Base-by-base conservation (phyloP, 169 alveolate genomes). In the Plasmodium ovale region DNA sequence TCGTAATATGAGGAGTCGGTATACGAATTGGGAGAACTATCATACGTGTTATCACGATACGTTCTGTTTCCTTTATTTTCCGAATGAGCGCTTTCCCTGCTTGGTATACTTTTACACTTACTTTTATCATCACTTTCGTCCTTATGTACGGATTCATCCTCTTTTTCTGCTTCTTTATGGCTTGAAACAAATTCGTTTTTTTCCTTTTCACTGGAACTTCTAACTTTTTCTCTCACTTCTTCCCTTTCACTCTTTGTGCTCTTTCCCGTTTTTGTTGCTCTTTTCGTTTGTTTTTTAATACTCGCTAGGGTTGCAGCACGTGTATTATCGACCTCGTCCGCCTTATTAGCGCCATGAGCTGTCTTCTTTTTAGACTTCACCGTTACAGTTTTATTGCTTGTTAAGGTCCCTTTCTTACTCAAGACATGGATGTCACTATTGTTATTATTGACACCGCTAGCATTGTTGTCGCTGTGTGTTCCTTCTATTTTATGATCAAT, bases 121-220 rank as follows among this genome's bases (percentile, higher is more conserved):
- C 2, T 29, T 10, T 60, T 33, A 29, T 60, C 39, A 29, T 53
- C 5, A 7, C 14, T 60, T 60, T 60, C 44, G 9, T 27, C 72
- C 9, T 60, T 25, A 0, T 60, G 19, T 29, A 3, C 42, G 3
- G 69, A 9, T 9, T 27, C 51, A 29, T 31, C 0, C 27, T 10
- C 33, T 62, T 62, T 62, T 14, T 4, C 33, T 58, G 68, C 12
- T 58, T 58, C 33, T n/a, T 58, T 37, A 73, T 39, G 53, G n/a
- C 65, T 35, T 16, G n/a, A n/a, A n/a, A n/a, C n/a, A 44, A 21
- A 29, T 37, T 56, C 16, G 23, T 59, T 25, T 59, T 37, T 39
- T 44, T 73, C 82, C 3, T 27, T 19, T 7, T 53, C 21, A 3
- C 42, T 53, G 19, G 10, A 4, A 4, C 5, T 53, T 6, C 64